phyloP scores from a whole-genome alignment of 2,329 filamentous ascomycete species.

The Stachybotrys echinatus region DNA sequence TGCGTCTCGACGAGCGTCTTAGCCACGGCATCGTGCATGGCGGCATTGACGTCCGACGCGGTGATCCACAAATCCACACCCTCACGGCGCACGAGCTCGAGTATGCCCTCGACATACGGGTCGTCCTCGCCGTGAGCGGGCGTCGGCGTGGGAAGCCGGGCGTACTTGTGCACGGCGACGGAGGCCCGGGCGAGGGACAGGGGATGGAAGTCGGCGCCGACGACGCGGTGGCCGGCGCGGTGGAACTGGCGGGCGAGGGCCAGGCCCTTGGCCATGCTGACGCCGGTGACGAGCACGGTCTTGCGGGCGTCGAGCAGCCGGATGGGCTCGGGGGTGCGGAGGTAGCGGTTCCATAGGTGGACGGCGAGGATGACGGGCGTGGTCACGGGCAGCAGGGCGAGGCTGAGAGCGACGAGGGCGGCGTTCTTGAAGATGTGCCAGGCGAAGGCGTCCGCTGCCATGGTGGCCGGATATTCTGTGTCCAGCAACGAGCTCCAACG shows the following conservation, averaged over 20 bases:
- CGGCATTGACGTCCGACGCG: constrained; percentile 63
- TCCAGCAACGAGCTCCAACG: neutral
- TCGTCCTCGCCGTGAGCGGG: constrained; percentile 18
- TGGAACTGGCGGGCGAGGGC: constrained; percentile 61
- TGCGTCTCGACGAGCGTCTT: constrained; percentile 54
- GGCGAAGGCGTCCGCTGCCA: neutral
- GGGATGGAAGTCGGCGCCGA: constrained; percentile 62
- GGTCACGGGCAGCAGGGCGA: constrained; percentile 43
- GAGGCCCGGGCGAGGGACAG: constrained; percentile 50
- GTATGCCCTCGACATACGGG: constrained; percentile 50
- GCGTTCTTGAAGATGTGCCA: constrained; percentile 17
- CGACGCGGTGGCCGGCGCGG: constrained; percentile 59
- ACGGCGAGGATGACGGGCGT: constrained; percentile 33
- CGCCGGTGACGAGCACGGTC: constrained; percentile 65
- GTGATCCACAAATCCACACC: constrained; percentile 67
- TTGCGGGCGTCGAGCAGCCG: constrained; percentile 5
- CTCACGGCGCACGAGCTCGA: constrained; percentile 55
- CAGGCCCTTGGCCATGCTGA: constrained; percentile 68
- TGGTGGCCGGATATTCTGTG: neutral
- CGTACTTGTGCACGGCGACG: constrained; percentile 47
- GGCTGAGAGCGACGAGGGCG: constrained; percentile 17
- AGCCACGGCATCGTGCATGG: constrained; percentile 61
- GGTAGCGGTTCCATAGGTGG: constrained; percentile 7
- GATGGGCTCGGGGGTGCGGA: neutral
- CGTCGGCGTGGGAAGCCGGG: constrained; percentile 31